Evolutionary conservation across 2,329 filamentous ascomycete species (phyloP).

Genomic region (Epicoccum sorghinum): DNA sequence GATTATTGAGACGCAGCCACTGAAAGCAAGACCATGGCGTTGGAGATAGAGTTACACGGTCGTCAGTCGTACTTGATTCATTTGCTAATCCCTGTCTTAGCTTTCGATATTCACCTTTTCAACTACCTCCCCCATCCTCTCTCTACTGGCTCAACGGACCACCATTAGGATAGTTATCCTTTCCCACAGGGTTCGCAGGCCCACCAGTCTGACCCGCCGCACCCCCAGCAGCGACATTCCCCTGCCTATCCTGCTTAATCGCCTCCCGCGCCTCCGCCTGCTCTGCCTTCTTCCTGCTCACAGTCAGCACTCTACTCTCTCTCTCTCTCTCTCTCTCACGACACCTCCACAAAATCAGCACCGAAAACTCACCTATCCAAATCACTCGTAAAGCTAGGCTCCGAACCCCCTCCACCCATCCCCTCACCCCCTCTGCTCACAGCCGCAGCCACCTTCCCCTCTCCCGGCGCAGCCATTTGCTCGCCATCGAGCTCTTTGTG

Average conservation of each 20-base stretch:
- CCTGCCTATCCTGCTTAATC: constrained; percentile 47
- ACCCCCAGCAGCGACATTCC: constrained; percentile 49
- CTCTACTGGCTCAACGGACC: constrained; percentile 8
- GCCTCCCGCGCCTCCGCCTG: constrained; percentile 51
- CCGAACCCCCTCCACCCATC: constrained; percentile 43
- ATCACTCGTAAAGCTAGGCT: constrained; percentile 52
- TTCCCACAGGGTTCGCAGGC: constrained; percentile 47
- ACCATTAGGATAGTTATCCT: constrained; percentile 33
- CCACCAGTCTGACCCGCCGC: constrained; percentile 55
- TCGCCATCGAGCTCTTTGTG: constrained; percentile 55
- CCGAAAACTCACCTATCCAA: constrained; percentile 47
- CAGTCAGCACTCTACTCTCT: constrained; percentile 15
- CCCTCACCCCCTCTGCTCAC: constrained; percentile 44
- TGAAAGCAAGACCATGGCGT: too few relatives aligned
- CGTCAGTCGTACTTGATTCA: too few relatives aligned
- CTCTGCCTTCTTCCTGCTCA: constrained; percentile 56
- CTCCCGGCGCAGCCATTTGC: constrained; percentile 57
- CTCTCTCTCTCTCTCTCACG: too few relatives aligned
- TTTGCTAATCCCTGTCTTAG: too few relatives aligned
- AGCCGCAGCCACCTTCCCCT: constrained; percentile 52
- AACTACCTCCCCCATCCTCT: not conserved
- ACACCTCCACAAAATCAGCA: not conserved
- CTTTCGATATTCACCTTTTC: not conserved
- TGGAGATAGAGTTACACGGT: too few relatives aligned
- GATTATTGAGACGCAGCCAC: too few relatives aligned